phyloP scores from a whole-genome alignment of 371 early-diverging fungal genomes.

The Parasitella parasitica region DNA sequence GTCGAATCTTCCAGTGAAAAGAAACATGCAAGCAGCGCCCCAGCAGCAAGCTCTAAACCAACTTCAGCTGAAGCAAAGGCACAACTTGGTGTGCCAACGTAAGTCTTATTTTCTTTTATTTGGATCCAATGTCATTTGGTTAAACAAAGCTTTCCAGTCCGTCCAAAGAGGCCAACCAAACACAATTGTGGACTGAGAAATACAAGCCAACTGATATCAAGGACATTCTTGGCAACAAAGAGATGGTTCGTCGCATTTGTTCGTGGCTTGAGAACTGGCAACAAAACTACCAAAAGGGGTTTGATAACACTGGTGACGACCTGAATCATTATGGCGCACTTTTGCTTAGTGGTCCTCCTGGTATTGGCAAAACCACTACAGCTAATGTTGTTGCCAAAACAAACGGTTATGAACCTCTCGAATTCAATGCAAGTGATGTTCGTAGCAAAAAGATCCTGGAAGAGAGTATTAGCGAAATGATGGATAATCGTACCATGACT shows the following conservation, averaged over 20 bases:
- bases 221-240: constrained; percentile 95
- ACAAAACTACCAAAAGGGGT: constrained; percentile 20
- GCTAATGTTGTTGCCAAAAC: constrained; percentile 87
- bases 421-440: constrained; percentile 99
- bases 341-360: constrained; percentile 97
- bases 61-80: constrained; percentile 5
- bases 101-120: too few relatives aligned
- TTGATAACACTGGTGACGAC: constrained; percentile 17
- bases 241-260: constrained; percentile 55
- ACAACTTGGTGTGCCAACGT: background rate
- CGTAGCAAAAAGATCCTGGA: constrained; percentile 90
- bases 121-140: too few relatives aligned
- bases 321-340: constrained; percentile 62
- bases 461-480: constrained; percentile 53
- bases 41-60: constrained; percentile 3
- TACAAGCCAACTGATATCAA: constrained; percentile 83
- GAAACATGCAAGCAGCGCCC: constrained; percentile 7
- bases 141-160: background rate
- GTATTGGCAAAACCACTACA: constrained; percentile 98
- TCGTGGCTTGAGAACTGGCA: constrained; percentile 23
- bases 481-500: constrained; percentile 71
- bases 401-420: constrained; percentile 86
- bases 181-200: constrained; percentile 90
- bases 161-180: background rate
- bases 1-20: constrained; percentile 52